Conservation (phyloP, 176 grass and related monocot species). For the Triticum dicoccoides region DNA sequence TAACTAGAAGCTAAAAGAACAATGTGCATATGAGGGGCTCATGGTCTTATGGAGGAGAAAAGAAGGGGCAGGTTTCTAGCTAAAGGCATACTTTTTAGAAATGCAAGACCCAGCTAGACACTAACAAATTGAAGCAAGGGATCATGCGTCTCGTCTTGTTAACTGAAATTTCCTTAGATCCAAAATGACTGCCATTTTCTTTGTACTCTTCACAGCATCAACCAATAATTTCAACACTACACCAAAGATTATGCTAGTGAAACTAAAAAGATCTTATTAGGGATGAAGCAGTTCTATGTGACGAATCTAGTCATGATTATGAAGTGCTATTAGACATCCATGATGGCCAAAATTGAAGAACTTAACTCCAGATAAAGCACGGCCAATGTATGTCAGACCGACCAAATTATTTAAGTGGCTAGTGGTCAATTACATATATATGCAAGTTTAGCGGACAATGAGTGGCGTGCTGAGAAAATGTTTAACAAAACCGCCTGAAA, state of each 20-base stretch:
- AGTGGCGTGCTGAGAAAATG: background rate
- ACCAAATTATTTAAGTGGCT: background rate
- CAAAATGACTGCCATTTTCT: too few species aligned
- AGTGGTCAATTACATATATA: background rate
- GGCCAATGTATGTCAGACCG: too few species aligned
- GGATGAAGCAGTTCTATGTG: background rate
- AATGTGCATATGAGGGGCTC: too few species aligned
- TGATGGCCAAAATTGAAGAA: background rate
- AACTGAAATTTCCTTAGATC: background rate
- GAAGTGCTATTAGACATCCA: background rate
- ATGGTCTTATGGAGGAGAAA: too few species aligned
- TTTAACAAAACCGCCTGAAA: background rate
- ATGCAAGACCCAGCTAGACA: too few species aligned
- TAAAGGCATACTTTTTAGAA: too few species aligned
- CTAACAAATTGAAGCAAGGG: background rate
- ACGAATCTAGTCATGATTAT: background rate
- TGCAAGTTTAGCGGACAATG: background rate
- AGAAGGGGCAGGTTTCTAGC: too few species aligned
- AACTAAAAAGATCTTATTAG: background rate
- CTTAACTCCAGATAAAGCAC: background rate
- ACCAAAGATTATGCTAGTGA: background rate
- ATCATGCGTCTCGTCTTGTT: background rate
- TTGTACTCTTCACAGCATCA: background rate
- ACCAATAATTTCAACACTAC: background rate
- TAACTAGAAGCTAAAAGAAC: too few species aligned